Conservation (phyloP, 1,139 yeast genomes). For the Groenewaldozyma auringiensis region DNA sequence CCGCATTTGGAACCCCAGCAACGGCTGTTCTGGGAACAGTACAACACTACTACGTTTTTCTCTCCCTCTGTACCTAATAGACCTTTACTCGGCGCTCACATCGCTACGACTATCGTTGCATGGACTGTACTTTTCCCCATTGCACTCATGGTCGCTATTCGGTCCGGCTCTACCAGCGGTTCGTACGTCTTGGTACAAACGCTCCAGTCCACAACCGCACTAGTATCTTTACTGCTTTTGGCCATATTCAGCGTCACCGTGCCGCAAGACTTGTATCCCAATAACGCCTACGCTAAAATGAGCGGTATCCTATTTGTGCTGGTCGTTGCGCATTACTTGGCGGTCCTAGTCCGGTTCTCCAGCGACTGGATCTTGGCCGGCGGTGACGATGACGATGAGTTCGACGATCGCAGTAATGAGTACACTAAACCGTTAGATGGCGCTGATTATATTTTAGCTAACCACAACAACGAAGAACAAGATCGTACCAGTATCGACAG, state of each 20-base stretch:
- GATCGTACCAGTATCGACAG: slow-evolving; percentile 7
- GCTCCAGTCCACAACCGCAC: slow-evolving; percentile 40
- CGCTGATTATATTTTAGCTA: slow-evolving; percentile 28
- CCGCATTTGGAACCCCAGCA: slow-evolving; percentile 67
- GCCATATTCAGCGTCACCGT: slow-evolving; percentile 54
- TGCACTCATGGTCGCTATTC: slow-evolving; percentile 54
- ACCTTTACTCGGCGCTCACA: slow-evolving; percentile 52
- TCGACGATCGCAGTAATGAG: not conserved
- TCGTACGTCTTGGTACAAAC: slow-evolving; percentile 48
- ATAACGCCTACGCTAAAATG: slow-evolving; percentile 64
- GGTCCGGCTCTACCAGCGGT: slow-evolving; percentile 29
- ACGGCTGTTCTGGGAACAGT: slow-evolving; percentile 65
- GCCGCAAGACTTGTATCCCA: slow-evolving; percentile 63
- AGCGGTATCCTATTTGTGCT: slow-evolving; percentile 51
- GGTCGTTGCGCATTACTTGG: slow-evolving; percentile 45
- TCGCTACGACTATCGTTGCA: slow-evolving; percentile 39
- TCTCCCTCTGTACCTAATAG: slow-evolving; percentile 41
- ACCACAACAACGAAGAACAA: slow-evolving; percentile 3
- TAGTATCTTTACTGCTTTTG: slow-evolving; percentile 50
- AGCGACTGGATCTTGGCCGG: slow-evolving; percentile 35
- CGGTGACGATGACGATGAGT: slow-evolving; percentile 6
- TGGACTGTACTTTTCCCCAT: slow-evolving; percentile 63
- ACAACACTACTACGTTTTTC: slow-evolving; percentile 75
- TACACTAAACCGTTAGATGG: slow-evolving; percentile 28
- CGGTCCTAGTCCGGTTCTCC: slow-evolving; percentile 42